Evolutionary conservation across 1,139 yeast species (phyloP), one percentile per base, ranked within the genome.

Genomic region (Blastobotrys arbuscula): DNA sequence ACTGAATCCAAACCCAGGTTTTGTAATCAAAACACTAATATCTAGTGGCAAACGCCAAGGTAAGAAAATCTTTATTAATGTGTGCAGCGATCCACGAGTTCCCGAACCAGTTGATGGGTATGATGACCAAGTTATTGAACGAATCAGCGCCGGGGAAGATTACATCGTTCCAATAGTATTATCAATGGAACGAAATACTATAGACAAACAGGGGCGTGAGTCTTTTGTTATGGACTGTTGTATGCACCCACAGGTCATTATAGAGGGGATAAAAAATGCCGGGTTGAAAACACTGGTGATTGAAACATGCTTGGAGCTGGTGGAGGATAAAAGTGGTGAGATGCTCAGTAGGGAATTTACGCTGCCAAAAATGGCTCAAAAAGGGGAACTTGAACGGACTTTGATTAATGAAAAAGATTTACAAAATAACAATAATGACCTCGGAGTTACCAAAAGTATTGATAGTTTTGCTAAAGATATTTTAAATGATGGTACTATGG

Each of bases 121-220:
- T 26, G 45, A 26, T 18, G 10, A 19, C 8, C 36, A 16, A 18
- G 28, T 28, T 12, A 15, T 42, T 3, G 45, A 42, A 24, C 34
- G 45, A n/a, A 65, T 80, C 48, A 83, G 86, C 24, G 78, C 82
- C 63, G 80, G 80, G 38, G 82, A 82, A 57, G 74, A 81, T 59
- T 88, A 96, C 95, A 90, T 84, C 53, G 83, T 88, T 2, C 96
- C 96, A 0, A 78, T 88, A 9, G 75, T 84, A 0, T 78, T 86
- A 0, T 80, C 90, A 0, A 69, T 72, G 0, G 76, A 76, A 48
- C 63, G 81, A 16, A 58, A 59, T 10, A 82, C 76, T 37, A 64
- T 55, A 16, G 96, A 89, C 60, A 87, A 87, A 63, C 28, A 81
- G 58, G 95, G 94, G 0, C 68, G 70, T 9, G 67, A 71, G 16